Conservation (phyloP, 2,329 filamentous ascomycete genomes). For the Ophiosphaerella korrae region DNA sequence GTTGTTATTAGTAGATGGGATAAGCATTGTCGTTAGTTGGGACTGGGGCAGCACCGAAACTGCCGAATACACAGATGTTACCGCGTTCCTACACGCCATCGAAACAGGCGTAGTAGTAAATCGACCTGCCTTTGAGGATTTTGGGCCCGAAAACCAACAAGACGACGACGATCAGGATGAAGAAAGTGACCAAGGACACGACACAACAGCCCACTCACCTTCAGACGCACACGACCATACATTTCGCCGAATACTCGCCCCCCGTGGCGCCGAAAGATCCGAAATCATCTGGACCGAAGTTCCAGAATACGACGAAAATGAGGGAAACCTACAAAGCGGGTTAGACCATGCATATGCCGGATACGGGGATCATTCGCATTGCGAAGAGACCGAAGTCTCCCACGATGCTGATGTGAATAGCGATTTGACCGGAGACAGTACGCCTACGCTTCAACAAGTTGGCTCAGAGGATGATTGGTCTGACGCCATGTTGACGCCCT, state of each 20-base stretch:
- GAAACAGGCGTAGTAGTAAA: conserved; percentile 2
- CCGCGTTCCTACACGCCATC: conserved; percentile 8
- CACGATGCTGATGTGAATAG: background rate
- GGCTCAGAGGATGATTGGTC: conserved; percentile 12
- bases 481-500: conserved; percentile 11
- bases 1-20: conserved; percentile 10
- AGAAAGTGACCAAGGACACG: background rate
- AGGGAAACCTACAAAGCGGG: no score
- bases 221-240: no score
- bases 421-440: background rate
- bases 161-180: background rate
- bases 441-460: background rate
- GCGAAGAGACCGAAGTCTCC: background rate
- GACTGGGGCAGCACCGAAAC: conserved; percentile 2
- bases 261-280: no score
- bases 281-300: background rate
- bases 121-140: background rate
- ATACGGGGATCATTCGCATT: background rate
- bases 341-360: no score
- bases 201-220: no score
- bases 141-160: background rate
- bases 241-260: no score
- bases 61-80: conserved; percentile 6
- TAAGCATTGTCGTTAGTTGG: conserved; percentile 13
- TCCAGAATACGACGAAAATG: background rate